These are phyloP conservation scores for Apophysomyces trapeziformis DNA, from an alignment of 371 early-diverging fungal species.

Conservation along the genomic window DNA sequence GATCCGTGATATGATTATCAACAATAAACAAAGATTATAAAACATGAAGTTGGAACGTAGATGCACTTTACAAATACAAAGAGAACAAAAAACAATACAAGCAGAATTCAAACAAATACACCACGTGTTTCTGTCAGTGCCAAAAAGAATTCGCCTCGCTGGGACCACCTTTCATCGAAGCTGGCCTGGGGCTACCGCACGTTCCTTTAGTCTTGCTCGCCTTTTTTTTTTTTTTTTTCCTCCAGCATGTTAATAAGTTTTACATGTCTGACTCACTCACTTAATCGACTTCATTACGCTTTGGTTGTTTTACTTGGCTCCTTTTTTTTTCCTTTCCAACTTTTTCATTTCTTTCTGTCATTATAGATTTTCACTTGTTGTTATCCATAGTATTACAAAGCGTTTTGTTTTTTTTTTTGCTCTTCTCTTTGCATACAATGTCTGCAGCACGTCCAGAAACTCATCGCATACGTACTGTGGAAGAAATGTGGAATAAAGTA, in stretches of 20 bases:
- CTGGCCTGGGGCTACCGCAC: not conserved
- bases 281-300: not conserved
- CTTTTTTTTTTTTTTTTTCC: too few species aligned
- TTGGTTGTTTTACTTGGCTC: not conserved
- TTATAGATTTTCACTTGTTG: too few species aligned
- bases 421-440: not conserved
- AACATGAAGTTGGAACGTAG: not conserved
- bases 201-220: too few species aligned
- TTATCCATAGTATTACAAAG: too few species aligned
- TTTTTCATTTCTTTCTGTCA: too few species aligned
- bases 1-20: not conserved
- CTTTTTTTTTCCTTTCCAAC: not conserved
- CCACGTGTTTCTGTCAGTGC: not conserved
- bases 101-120: not conserved
- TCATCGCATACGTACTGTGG: slow-evolving; percentile 18
- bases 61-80: not conserved
- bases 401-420: not conserved
- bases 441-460: slow-evolving; percentile 1
- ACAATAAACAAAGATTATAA: not conserved
- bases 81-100: not conserved
- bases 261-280: not conserved
- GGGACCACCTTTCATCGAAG: too few species aligned
- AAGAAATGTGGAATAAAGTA: slow-evolving; percentile 24
- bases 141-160: slow-evolving; percentile 7
- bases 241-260: not conserved